These are phyloP conservation scores for Moniliella sp. DNA, from an alignment of 1,284 basidiomycete genomes.

Conservation along the genomic window DNA sequence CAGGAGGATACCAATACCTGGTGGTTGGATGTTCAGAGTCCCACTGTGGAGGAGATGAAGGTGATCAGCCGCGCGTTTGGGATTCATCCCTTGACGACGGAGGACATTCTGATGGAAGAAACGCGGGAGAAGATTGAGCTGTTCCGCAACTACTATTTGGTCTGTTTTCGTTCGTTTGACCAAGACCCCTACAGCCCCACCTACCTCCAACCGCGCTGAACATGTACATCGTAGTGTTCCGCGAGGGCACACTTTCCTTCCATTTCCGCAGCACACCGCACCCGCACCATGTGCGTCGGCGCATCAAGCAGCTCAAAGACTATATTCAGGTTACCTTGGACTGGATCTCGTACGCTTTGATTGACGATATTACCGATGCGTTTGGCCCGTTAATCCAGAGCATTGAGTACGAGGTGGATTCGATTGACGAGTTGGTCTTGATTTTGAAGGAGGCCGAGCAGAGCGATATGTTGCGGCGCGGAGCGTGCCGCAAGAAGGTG, in stretches of 20 bases:
- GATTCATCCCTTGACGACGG: constrained; percentile 1
- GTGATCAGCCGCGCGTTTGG: neutral
- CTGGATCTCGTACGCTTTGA: constrained; percentile 1
- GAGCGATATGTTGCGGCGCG: constrained; percentile 53
- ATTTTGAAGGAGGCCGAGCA: constrained; percentile 44
- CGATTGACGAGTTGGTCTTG: neutral
- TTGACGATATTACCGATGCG: constrained; percentile 1
- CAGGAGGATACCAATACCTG: constrained; percentile 47
- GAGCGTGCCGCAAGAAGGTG: constrained; percentile 94
- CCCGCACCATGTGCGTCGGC: neutral
- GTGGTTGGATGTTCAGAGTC: constrained; percentile 1
- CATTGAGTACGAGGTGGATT: constrained; percentile 52
- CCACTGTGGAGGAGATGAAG: neutral
- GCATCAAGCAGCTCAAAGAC: constrained; percentile 51
- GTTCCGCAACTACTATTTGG: constrained; percentile 1
- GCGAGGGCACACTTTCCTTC: neutral
- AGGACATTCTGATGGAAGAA: constrained; percentile 1
- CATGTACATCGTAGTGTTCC: constrained; percentile 2
- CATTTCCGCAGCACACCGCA: constrained; percentile 78
- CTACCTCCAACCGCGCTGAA: constrained; percentile 36
- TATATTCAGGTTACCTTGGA: constrained; percentile 47
- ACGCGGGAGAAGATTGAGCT: constrained; percentile 1
- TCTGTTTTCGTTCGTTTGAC: constrained; percentile 1
- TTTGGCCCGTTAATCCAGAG: constrained; percentile 56
- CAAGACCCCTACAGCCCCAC: neutral